Conservation (phyloP, 495 filamentous ascomycete genomes). For the Talaromyces adpressus region DNA sequence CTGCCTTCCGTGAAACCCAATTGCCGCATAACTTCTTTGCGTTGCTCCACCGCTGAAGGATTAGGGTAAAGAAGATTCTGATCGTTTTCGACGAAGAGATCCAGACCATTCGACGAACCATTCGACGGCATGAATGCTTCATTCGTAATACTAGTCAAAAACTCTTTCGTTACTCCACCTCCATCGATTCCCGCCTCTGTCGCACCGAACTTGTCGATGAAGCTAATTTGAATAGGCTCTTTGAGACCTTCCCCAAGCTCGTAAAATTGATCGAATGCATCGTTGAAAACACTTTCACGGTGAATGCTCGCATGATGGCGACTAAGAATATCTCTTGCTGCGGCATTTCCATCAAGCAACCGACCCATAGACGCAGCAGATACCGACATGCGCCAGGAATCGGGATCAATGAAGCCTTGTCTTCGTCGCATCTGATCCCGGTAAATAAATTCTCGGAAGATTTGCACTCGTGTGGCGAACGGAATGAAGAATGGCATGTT, state of each 20-base stretch:
- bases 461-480: conserved; percentile 83
- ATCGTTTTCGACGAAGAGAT: conserved; percentile 78
- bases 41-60: conserved; percentile 69
- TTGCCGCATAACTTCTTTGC: conserved; percentile 49
- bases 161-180: conserved; percentile 96
- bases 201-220: conserved; percentile 83
- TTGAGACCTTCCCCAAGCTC: conserved; percentile 74
- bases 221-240: conserved; percentile 96
- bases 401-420: conserved; percentile 68
- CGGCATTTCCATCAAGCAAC: conserved; percentile 24
- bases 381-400: conserved; percentile 67
- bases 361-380: conserved; percentile 32
- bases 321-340: conserved; percentile 45
- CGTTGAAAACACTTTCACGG: conserved; percentile 73
- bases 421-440: conserved; percentile 75
- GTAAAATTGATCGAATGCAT: conserved; percentile 84
- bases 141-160: conserved; percentile 81
- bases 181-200: conserved; percentile 94
- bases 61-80: conserved; percentile 89
- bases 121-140: conserved; percentile 68
- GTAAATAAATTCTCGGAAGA: conserved; percentile 86
- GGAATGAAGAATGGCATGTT: conserved; percentile 98
- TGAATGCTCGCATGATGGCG: conserved; percentile 77
- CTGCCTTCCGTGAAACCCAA: conserved; percentile 46
- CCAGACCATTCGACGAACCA: conserved; percentile 35